Percentiles rank a stretch among this genome's conserved stretches.
These are phyloP conservation scores for Pascua guehoae DNA, from an alignment of 1,284 basidiomycete genomes.

Conservation along the genomic window DNA sequence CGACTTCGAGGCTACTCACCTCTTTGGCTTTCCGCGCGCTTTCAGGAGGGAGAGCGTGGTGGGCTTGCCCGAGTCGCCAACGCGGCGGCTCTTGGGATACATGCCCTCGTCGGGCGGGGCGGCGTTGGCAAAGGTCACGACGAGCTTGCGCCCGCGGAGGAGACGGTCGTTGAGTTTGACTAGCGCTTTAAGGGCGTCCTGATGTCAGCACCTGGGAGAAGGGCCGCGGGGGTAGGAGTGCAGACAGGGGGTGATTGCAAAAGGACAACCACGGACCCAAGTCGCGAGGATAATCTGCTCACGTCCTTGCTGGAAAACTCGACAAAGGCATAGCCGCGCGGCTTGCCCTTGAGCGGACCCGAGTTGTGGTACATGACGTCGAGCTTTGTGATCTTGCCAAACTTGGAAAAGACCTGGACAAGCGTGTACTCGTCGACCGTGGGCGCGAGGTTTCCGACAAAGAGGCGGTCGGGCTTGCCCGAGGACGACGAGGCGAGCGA, in stretches of 20 bases:
- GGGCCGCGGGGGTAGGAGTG: no score
- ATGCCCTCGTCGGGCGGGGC: slow-evolving; percentile 13
- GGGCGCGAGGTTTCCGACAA: slow-evolving; percentile 84
- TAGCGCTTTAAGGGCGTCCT: slow-evolving; percentile 84
- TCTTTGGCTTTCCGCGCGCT: slow-evolving; percentile 59
- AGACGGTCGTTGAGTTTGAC: slow-evolving; percentile 71
- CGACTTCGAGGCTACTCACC: slow-evolving; percentile 51
- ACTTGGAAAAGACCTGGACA: slow-evolving; percentile 83
- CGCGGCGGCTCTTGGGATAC: slow-evolving; percentile 6
- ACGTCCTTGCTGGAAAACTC: slow-evolving; percentile 78
- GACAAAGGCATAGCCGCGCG: slow-evolving; percentile 90
- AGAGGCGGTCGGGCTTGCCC: slow-evolving; percentile 59
- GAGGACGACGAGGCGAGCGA: slow-evolving; percentile 6
- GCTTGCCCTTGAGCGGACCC: slow-evolving; percentile 82
- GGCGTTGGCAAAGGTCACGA: slow-evolving; percentile 84
- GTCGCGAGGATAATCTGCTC: slow-evolving; percentile 49
- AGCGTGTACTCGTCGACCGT: slow-evolving; percentile 89
- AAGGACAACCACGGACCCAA: slow-evolving; percentile 1
- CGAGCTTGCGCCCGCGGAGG: slow-evolving; percentile 76
- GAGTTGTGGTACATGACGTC: slow-evolving; percentile 95
- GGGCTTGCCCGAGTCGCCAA: slow-evolving; percentile 61
- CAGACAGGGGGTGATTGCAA: not conserved
- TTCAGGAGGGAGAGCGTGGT: slow-evolving; percentile 87
- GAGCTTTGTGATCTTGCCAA: slow-evolving; percentile 84
- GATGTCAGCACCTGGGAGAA: slow-evolving; percentile 10